Percentiles rank a stretch among this genome's conserved stretches.
These are phyloP conservation scores for Coemansia sp. DNA, from an alignment of 192 early-diverging fungal genomes.

Conservation along the genomic window DNA sequence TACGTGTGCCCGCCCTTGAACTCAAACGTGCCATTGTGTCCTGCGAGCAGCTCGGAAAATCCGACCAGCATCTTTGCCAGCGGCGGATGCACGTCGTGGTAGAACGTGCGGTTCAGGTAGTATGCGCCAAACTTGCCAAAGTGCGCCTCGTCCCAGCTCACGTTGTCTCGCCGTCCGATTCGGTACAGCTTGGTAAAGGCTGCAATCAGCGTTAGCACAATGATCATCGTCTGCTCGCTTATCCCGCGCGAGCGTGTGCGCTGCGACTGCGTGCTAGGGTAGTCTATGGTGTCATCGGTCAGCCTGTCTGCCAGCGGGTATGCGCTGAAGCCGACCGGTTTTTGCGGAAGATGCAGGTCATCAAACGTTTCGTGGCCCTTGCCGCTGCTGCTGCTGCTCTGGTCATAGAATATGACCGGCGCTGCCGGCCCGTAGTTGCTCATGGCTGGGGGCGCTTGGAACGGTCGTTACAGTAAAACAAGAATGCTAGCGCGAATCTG, in stretches of 20 bases:
- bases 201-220: slow-evolving; percentile 38
- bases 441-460: not conserved
- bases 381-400: slow-evolving; percentile 9
- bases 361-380: slow-evolving; percentile 17
- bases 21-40: slow-evolving; percentile 81
- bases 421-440: slow-evolving; percentile 2
- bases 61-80: slow-evolving; percentile 95
- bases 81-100: slow-evolving; percentile 98
- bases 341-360: slow-evolving; percentile 28
- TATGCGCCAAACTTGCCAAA: slow-evolving; percentile 81
- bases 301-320: slow-evolving; percentile 20
- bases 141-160: slow-evolving; percentile 77
- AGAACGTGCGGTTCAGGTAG: slow-evolving; percentile 91
- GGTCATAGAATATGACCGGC: slow-evolving; percentile 39
- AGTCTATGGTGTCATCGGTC: slow-evolving; percentile 11
- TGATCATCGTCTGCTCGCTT: slow-evolving; percentile 34
- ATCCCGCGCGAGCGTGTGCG: slow-evolving; percentile 8
- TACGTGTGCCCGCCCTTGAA: slow-evolving; percentile 81
- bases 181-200: slow-evolving; percentile 36
- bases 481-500: not conserved
- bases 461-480: not conserved
- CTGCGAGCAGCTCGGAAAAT: slow-evolving; percentile 74
- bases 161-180: slow-evolving; percentile 41
- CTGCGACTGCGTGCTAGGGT: slow-evolving; percentile 1
- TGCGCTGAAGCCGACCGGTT: slow-evolving; percentile 33